A percentile compares a stretch with the other conserved stretches of the same genome.
phyloP scores from a whole-genome alignment of 2,329 filamentous ascomycete species.

The Aspergillus aculeatus region DNA sequence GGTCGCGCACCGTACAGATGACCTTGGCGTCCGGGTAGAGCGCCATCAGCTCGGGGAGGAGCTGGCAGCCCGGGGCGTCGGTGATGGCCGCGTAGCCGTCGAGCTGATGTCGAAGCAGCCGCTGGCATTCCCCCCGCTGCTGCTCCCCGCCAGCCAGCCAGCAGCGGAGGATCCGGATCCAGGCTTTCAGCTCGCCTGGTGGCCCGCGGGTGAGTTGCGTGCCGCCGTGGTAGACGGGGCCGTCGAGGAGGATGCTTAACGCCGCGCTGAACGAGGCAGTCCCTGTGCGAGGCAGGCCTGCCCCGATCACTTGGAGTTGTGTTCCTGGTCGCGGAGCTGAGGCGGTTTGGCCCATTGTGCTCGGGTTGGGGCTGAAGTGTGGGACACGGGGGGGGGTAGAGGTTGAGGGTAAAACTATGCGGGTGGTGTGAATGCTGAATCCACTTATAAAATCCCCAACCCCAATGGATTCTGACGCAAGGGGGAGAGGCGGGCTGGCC shows the following conservation, averaged over 20 bases:
- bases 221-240: constrained; percentile 53
- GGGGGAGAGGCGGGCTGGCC: no score
- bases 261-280: constrained; percentile 53
- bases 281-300: constrained; percentile 45
- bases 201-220: constrained; percentile 34
- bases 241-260: constrained; percentile 48
- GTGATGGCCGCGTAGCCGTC: constrained; percentile 50
- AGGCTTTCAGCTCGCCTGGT: constrained; percentile 23
- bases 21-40: constrained; percentile 53
- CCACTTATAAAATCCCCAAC: no score
- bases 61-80: constrained; percentile 45
- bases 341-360: constrained; percentile 5
- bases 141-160: background rate
- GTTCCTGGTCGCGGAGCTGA: constrained; percentile 4
- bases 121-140: no score
- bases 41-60: constrained; percentile 49
- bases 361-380: no score
- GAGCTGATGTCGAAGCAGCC: constrained; percentile 2
- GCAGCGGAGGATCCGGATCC: constrained; percentile 17
- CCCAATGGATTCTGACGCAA: no score
- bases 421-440: no score
- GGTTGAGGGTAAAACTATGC: no score
- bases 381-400: no score
- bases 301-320: constrained; percentile 28
- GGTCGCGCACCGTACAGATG: constrained; percentile 39